phyloP scores from a whole-genome alignment of 768 basidiomycete genomes.

The Kwoniella dendrophila region DNA sequence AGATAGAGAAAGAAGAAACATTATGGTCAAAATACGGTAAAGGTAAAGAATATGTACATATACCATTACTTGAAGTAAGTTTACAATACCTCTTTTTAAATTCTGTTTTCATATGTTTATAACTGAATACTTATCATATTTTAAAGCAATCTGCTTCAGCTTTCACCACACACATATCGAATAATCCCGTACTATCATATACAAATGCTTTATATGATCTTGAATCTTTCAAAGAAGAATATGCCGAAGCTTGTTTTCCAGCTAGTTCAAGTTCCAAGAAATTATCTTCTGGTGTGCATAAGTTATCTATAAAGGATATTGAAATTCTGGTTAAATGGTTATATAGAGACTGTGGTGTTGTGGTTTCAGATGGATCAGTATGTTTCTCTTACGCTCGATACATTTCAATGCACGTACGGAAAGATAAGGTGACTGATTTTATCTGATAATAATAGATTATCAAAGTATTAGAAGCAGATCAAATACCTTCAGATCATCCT shows the following conservation, averaged over 20 bases:
- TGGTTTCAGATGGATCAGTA: conserved; percentile 72
- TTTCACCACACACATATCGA: conserved; percentile 32
- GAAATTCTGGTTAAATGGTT: conserved; percentile 75
- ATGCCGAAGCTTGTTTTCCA: conserved; percentile 34
- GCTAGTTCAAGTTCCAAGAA: conserved; percentile 19
- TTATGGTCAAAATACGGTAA: conserved; percentile 47
- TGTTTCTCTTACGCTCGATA: conserved; percentile 67
- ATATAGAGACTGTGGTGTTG: conserved; percentile 69
- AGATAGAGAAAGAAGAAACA: conserved; percentile 41
- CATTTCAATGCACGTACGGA: conserved; percentile 73
- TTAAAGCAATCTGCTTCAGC: conserved; percentile 43
- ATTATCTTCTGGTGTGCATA: conserved; percentile 49
- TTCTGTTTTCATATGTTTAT: not conserved
- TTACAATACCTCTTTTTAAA: not conserved
- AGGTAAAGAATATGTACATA: conserved; percentile 50
- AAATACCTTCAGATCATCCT: conserved; percentile 53
- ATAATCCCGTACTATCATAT: conserved; percentile 42
- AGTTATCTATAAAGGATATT: conserved; percentile 66
- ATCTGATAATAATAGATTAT: conserved; percentile 74
- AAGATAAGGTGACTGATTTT: conserved; percentile 67
- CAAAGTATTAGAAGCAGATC: conserved; percentile 67
- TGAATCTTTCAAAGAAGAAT: conserved; percentile 32
- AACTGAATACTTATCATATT: conserved; percentile 7
- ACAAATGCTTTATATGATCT: conserved; percentile 35
- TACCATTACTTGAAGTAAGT: conserved; percentile 53